Evolutionary conservation across 345 rosid species (phyloP), one percentile per base, ranked within the genome.

Genomic region (Arabis hirsuta): DNA sequence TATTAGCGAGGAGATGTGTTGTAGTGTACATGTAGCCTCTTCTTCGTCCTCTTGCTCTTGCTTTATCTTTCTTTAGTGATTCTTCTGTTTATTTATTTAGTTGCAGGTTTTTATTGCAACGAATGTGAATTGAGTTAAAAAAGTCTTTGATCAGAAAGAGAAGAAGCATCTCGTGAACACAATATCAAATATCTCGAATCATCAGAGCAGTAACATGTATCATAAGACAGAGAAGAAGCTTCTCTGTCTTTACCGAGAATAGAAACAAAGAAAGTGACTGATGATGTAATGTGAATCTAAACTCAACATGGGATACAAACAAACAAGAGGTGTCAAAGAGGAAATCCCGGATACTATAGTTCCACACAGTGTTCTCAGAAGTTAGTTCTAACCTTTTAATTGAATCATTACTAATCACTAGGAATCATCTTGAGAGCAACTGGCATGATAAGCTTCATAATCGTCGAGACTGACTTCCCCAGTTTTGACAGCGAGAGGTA

Each of bases 391-490:
- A 61, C 16, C 58, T 53, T 73, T 24, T 7, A 27, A 10, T 13
- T 27, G 8, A 26, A 54, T 62, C 41, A 13, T 46, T 16, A 16
- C 16, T 16, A 69, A 29, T 24, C 36, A 53, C 70, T 79, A 65
- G 10, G 67, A 50, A 51, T 82, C 81, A 53, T 85, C 86, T 12
- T 73, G 47, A 75, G 71, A 87, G 76, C 90, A 89, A 74, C 81
- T 83, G 11, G 65, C 62, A 54, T 87, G 96, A 71, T 82, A 87
- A 65, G 92, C 84, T 65, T 58, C 78, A 27, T 67, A 55, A 12
- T 62, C 50, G 44, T 79, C 79, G 6, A 48, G 52, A 67, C 55
- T 69, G 41, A 72, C 71, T 12, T 86, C 81, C 64, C 67, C 76
- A 12, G 74, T 62, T 2, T 81, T 45, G 43, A 80, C 72, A 0